Percentiles rank a stretch among this genome's conserved stretches.
phyloP scores from a whole-genome alignment of 1,284 basidiomycete species.

The Ustilago loliicola region DNA sequence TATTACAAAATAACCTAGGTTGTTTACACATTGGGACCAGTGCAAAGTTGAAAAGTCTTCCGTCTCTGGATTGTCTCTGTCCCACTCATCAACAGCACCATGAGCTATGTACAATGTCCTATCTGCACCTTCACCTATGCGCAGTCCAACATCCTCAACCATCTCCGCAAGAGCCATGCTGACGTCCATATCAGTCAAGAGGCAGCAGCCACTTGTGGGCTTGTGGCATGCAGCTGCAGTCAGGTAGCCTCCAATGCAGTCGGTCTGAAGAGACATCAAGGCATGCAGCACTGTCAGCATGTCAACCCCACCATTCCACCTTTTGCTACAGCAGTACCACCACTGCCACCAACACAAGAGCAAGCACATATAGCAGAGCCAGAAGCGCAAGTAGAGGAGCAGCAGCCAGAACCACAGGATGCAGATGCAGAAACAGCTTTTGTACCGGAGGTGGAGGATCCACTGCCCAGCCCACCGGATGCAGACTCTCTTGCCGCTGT shows the following conservation, averaged over 20 bases:
- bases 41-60: too few relatives aligned
- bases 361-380: too few relatives aligned
- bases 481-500: too few relatives aligned
- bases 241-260: constrained; percentile 24
- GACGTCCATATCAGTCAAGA: constrained; percentile 4
- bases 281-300: constrained; percentile 12
- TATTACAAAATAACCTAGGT: too few relatives aligned
- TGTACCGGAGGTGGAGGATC: background rate
- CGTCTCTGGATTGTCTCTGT: background rate
- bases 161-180: constrained; percentile 9
- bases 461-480: too few relatives aligned
- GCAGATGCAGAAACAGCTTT: constrained; percentile 2
- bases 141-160: constrained; percentile 3
- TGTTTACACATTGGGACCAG: too few relatives aligned
- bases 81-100: background rate
- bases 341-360: too few relatives aligned
- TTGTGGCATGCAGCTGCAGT: constrained; percentile 23
- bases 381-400: too few relatives aligned
- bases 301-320: background rate
- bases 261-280: constrained; percentile 18
- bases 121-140: too few relatives aligned
- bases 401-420: too few relatives aligned
- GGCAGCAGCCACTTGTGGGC: constrained; percentile 15
- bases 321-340: background rate
- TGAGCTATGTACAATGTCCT: too few relatives aligned